Base-by-base conservation (phyloP, 352 stramenopile genomes). In the Phytophthora capsici region DNA sequence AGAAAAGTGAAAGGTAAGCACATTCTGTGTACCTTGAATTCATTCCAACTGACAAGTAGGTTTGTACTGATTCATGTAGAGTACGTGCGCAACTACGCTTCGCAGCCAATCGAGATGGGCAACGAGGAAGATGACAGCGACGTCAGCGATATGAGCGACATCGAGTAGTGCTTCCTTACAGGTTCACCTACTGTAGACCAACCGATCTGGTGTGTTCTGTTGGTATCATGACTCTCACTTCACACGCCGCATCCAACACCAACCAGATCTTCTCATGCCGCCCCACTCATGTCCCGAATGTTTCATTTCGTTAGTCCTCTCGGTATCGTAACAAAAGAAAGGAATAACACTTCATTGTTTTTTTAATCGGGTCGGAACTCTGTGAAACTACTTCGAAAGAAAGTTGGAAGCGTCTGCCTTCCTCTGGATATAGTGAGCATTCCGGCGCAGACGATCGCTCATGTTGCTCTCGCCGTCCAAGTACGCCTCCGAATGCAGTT, bases 121-220 rank as follows among this genome's bases (percentile, higher is more conserved):
- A 63, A 79, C 44, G 63, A 78, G 3, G 80, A 91, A 46, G 83
- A 93, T 20, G 82, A 93, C 63, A 93, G 83, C 54, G 86, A 95
- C 56, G 77, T 93, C 54, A 93, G 83, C 46, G 86, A 95, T 70
- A 93, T 93, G 83, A 95, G 86, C 57, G 86, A 95, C 64, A 85
- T 82, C 51, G 74, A 82, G 74, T 82, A 67, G 57, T 55, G 41
- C 19, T 43, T 46, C 34, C 28, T 23, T 4, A 13, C 32, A 34
- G 10, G 13, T 19, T 37, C 34, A 28, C 19, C 19, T 47, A 63
- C 36, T 65, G 62, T 75, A 75, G 67, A 75, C 51, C 45, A 55
- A 65, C 38, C 36, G 34, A 60, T 54, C 37, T 75, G 61, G 62
- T 40, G 49, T 22, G 34, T 47, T 30, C 44, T 55, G 17, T 43